Evolutionary conservation across 306 rosid species (phyloP), one percentile per base, ranked within the genome.

Genomic region (Oxytropis ochrocephala): DNA sequence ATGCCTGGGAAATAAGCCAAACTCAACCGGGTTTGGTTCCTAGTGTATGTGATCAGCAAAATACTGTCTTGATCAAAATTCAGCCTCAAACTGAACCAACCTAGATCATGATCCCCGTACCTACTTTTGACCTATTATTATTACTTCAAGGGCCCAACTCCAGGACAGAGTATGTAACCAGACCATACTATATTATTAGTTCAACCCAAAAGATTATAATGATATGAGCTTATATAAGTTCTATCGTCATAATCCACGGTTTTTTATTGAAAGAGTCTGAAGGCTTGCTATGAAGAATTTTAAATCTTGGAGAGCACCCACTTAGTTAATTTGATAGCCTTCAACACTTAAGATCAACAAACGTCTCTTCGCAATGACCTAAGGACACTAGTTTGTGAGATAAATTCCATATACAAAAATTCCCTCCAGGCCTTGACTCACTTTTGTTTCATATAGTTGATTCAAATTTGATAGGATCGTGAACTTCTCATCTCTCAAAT

Each of bases 121-220:
- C 75, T 70, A 56, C 69, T 52, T 52, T 7, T 36, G 50, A 36
- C 50, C 39, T 39, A 11, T 61, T 55, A 54, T 53, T 44, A 54
- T 21, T 47, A 24, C 3, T 24, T 24, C 29, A 24, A 48, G n/a
- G 72, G 44, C 48, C 32, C 60, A 55, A 47, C 39, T 56, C 39
- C 8, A 47, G 21, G 11, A 9, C 30, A 17, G 30, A 33, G 67
- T 10, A 61, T 44, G 11, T 13, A 62, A 10, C 38, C 41, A 64
- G 56, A 17, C 18, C 14, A 56, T n/a, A 57, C 42, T 18, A 29
- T n/a, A 50, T 8, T n/a, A 57, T 42, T 18, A 29, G 18, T 58
- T 8, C 10, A 66, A 64, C 53, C 32, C 36, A 39, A 56, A 19
- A 54, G 10, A 10, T 11, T 11, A 24, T 12, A 63, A 29, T 12